Evolutionary conservation across 1,284 basidiomycete genomes (phyloP), one percentile per base, ranked within the genome.

Genomic region (Tilletiopsis washingtonensis): DNA sequence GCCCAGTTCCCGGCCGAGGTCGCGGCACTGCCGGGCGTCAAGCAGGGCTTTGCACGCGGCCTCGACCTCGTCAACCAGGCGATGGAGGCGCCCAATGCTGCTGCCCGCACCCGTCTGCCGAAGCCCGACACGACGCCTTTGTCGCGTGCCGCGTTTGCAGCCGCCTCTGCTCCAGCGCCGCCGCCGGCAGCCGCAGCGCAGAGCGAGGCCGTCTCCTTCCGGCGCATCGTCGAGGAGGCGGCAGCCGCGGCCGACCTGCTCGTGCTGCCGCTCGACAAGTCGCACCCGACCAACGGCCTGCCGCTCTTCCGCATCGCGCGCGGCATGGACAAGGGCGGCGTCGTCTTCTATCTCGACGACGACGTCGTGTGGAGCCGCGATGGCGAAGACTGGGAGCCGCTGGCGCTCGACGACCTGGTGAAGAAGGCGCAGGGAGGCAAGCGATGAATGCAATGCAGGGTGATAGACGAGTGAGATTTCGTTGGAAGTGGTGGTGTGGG

Each of bases 11-110:
- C 84, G 0, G n/a, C 38, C 3, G 43, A 26, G 81, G 49, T 78
- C 12, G 2, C 1, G 32, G 32, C 76, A 21, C 76, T 87, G 60
- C 75, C 80, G 2, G 82, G 82, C 1, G 78, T 94, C 15, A 76
- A 80, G 40, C 78, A 80, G 46, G 93, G 90, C 7, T 94, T 97
- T 71, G 84, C 82, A 29, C 78, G 81, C 20, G 93, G 87, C 0
- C 74, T 97, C 44, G 83, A 91, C 69, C 75, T 97, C 57, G 96
- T 98, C 87, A 86, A 93, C 68, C 81, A 85, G 56, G 91, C 93
- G 7, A 81, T 93, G 64, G 84, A 86, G 51, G 77, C 94, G 19
- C 46, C 52, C 4, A 29, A 1, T 45, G 42, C 20, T 12, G 21
- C 9, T 9, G 14, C 9, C 23, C 19, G 7, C 0, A 78, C 78